Base-by-base conservation (phyloP, 2,329 filamentous ascomycete genomes). In the Hypomyces rosellus region DNA sequence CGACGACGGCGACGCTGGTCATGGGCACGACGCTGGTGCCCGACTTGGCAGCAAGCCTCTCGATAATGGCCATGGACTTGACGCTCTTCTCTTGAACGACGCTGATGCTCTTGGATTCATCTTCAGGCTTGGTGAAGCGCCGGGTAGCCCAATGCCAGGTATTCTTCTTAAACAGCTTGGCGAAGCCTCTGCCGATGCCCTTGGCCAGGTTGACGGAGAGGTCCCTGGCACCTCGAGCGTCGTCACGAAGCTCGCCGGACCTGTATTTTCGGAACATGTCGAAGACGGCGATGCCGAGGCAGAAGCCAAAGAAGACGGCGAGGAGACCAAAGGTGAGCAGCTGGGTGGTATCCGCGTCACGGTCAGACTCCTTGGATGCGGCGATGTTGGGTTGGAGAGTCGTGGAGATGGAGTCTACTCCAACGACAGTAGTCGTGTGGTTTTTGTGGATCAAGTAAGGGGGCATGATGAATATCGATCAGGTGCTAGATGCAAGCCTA, bases 261-360 rank as follows among this genome's bases (percentile, higher is more conserved):
- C 9, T 18, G 18, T 49, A 34, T 15, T 46, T 50, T 16, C 33
- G 33, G 42, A n/a, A 25, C 18, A 50, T 25, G 30, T 50, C 48
- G 30, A 20, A 33, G 8, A 18, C 14, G 2, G 34, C n/a, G 34
- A 46, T 40, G 33, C n/a, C 40, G 16, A 38, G 12, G 15, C 45
- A 46, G 37, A 37, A 18, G 25, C 38, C 12, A 11, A 50, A 41
- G 43, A 36, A 37, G 48, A 15, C 14, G n/a, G 22, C 43, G 15
- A 50, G 3, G 37, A 50, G 25, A 30, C 25, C 9, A 11, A 30
- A 30, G 9, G 25, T 30, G 25, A 30, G 25, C 6, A 30, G 25
- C 25, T 7, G 6, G 25, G 25, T 30, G 25, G 25, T 30, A 30
- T 30, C 8, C 25, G 8, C 25, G 6, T 30, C 25, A 30, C 4